A percentile compares a stretch with the other conserved stretches of the same genome.
Evolutionary conservation across 2,329 filamentous ascomycete genomes (phyloP).

Genomic region (Fusarium duplospermum): DNA sequence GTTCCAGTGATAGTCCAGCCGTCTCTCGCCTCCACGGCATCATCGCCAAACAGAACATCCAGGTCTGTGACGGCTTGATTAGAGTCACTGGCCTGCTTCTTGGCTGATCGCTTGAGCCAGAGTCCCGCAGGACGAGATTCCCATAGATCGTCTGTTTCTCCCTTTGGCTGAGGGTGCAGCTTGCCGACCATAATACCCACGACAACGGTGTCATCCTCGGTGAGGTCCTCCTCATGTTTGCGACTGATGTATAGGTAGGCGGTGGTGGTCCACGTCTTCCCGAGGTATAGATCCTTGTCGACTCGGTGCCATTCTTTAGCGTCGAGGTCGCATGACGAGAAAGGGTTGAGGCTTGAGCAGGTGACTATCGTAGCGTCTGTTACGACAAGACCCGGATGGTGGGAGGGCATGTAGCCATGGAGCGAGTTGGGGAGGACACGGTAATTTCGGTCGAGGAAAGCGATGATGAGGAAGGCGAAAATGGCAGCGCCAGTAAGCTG

Average conservation of each 20-base stretch:
- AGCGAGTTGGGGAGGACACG: slow-evolving; percentile 86
- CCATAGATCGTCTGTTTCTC: slow-evolving; percentile 73
- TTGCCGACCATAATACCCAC: slow-evolving; percentile 82
- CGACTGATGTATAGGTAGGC: slow-evolving; percentile 86
- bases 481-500: slow-evolving; percentile 77
- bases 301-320: slow-evolving; percentile 80
- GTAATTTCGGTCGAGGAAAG: slow-evolving; percentile 90
- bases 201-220: slow-evolving; percentile 79
- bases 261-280: slow-evolving; percentile 76
- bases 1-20: slow-evolving; percentile 86
- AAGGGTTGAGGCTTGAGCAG: slow-evolving; percentile 80
- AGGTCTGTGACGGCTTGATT: slow-evolving; percentile 81
- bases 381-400: slow-evolving; percentile 85
- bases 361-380: slow-evolving; percentile 84
- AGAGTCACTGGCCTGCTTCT: slow-evolving; percentile 79
- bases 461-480: slow-evolving; percentile 76
- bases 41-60: slow-evolving; percentile 89
- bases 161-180: slow-evolving; percentile 68
- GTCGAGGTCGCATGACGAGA: slow-evolving; percentile 82
- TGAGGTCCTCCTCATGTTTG: slow-evolving; percentile 87
- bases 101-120: slow-evolving; percentile 83
- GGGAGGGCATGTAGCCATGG: slow-evolving; percentile 86
- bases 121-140: slow-evolving; percentile 81
- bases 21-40: slow-evolving; percentile 88
- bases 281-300: slow-evolving; percentile 89